phyloP scores from a whole-genome alignment of 2,329 filamentous ascomycete genomes.

The Hypoxylon sp. region DNA sequence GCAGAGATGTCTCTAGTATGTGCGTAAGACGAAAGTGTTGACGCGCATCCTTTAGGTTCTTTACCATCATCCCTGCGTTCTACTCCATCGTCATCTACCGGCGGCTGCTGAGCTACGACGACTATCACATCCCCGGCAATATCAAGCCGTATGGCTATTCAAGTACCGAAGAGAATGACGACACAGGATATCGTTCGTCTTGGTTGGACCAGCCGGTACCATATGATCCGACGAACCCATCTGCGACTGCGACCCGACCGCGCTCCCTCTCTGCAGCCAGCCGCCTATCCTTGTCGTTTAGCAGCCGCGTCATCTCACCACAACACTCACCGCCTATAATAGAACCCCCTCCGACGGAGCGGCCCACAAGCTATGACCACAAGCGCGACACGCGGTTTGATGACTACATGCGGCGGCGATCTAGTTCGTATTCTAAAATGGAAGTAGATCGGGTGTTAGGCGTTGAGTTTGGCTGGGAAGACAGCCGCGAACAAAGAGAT shows the following conservation, averaged over 20 bases:
- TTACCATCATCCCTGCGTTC: conserved; percentile 60
- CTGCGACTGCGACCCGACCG: conserved; percentile 26
- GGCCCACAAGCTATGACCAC: conserved; percentile 58
- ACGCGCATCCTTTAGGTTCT: conserved; percentile 55
- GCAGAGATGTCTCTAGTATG: neutral
- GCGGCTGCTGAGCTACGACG: conserved; percentile 64
- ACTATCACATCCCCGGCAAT: conserved; percentile 66
- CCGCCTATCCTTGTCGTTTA: conserved; percentile 46
- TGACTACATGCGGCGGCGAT: conserved; percentile 59
- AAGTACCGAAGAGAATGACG: conserved; percentile 51
- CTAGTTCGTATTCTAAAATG: conserved; percentile 48
- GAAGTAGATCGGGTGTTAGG: conserved; percentile 53
- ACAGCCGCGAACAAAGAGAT: conserved; percentile 20
- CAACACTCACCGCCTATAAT: conserved; percentile 37
- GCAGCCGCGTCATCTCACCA: conserved; percentile 36
- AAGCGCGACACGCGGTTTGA: conserved; percentile 65
- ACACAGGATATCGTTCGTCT: conserved; percentile 44
- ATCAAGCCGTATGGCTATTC: conserved; percentile 64
- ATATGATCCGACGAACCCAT: conserved; percentile 48
- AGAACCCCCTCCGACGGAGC: conserved; percentile 29
- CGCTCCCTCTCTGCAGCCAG: conserved; percentile 48
- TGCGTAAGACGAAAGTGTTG: neutral
- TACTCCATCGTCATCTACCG: conserved; percentile 66
- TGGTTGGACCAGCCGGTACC: conserved; percentile 40
- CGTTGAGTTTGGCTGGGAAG: conserved; percentile 54